Base-by-base conservation (phyloP, 345 rosid genomes). In the Trapa incisa region DNA sequence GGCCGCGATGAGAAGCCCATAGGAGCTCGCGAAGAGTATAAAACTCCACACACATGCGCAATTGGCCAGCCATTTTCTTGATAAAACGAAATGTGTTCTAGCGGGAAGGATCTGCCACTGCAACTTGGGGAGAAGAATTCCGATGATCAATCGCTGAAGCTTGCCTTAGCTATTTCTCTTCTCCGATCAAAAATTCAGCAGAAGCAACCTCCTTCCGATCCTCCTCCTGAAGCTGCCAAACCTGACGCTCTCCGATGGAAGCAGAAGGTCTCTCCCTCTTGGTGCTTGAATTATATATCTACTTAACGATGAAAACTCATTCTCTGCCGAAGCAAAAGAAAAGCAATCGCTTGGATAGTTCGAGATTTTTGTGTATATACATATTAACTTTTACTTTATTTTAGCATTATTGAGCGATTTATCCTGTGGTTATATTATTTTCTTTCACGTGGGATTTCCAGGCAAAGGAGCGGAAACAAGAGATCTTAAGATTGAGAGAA, bases 401-500 rank as follows among this genome's bases (percentile, higher is more conserved):
- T 69, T 41, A 16, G 47, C 45, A 37, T 47, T 48, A 33, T 9
- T 47, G 0, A 37, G 0, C 0, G 57, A 4, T 4, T 77, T 2
- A 38, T 71, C 1, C 22, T 0, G 5, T 65, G 70, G 61, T 39
- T 14, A n/a, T 39, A 41, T 41, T 3, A 3, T 3, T 41, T 8
- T 64, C 65, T 68, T n/a, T 17, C 5, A 38, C 15, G 16, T 37
- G 65, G 52, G n/a, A 36, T 61, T 74, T 72, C 66, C 71, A 94
- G 97, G 97, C 96, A 4, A 84, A 81, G 79, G 89, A 91, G 75
- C 83, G 93, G 72, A 91, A 91, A 76, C 84, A 76, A 70, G 96
- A 87, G 80, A 75, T 94, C 39, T 58, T 81, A 74, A 84, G 81
- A 16, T 88, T 89, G 52, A 80, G 80, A 75, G 93, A 87, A 70